Evolutionary conservation across 768 basidiomycete genomes (phyloP).

Genomic region (Dioszegia crocea): DNA sequence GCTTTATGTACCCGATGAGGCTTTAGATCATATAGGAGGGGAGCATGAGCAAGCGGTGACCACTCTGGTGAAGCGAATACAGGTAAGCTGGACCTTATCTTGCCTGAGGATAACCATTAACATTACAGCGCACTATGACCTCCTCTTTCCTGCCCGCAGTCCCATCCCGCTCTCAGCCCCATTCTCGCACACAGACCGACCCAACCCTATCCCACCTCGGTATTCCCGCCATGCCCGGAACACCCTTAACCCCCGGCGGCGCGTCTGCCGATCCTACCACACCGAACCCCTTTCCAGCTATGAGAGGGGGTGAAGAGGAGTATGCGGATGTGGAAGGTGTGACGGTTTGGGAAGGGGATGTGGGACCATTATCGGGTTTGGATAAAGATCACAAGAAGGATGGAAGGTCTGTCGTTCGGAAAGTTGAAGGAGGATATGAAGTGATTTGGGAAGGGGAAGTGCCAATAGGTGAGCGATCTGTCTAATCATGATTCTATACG

Average conservation of each 20-base stretch:
- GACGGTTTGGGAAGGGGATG: conserved; percentile 54
- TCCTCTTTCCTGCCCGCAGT: conserved; percentile 61
- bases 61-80: conserved; percentile 13
- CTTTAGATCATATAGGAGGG: not conserved
- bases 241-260: not conserved
- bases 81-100: conserved; percentile 8
- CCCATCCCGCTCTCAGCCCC: not conserved
- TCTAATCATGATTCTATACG: not conserved
- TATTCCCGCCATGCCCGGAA: conserved; percentile 71
- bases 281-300: conserved; percentile 75
- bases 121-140: conserved; percentile 66
- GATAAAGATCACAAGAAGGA: conserved; percentile 47
- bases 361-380: conserved; percentile 57
- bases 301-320: conserved; percentile 66
- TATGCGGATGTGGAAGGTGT: conserved; percentile 78
- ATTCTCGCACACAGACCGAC: not conserved
- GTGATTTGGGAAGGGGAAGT: conserved; percentile 72
- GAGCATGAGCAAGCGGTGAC: not conserved
- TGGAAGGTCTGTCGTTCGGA: conserved; percentile 64
- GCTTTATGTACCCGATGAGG: conserved; percentile 18
- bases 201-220: conserved; percentile 48
- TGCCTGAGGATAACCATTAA: not conserved
- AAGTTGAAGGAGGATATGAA: conserved; percentile 68
- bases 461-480: conserved; percentile 69
- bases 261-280: conserved; percentile 58